Base-by-base conservation (phyloP, 805 yeast species). In the Candida multigemmis region DNA sequence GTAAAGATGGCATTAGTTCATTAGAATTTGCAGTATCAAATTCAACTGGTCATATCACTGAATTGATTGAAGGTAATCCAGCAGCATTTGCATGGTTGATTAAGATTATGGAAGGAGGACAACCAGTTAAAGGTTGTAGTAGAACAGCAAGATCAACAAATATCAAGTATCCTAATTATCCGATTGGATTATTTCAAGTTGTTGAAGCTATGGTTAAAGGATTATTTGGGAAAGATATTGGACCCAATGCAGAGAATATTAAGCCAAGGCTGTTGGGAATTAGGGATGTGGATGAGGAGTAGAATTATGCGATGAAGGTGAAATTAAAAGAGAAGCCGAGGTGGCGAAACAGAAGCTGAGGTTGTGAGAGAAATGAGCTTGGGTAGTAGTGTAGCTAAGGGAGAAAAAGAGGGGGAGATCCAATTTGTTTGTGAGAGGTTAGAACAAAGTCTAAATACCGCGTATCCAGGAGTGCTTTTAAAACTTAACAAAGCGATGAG, bases 141-240 rank as follows among this genome's bases (percentile, higher is more conserved):
- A 66, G 51, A 56, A 40, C 75, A 71, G 78, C 53, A 56, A 32
- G 77, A 63, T 33, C 48, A 50, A 8, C 57, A 42, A 45, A 53
- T 55, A 21, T 80, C 63, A 32, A 73, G 57, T 41, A 44, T 56
- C 36, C 48, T 60, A 31, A 55, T 61, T 27, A 71, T 60, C 35
- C 55, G 60, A 1, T 34, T 61, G 6, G 67, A 69, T 37, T 74
- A 64, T 11, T 25, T 42, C 28, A 28, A 27, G 11, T 25, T 15
- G 12, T 42, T 32, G 23, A 25, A 28, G 26, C 38, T 25, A 29
- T 38, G 27, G 19, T 41, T 38, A 32, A 35, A 34, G 22, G 28
- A 36, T 19, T 37, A 28, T 22, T 38, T 28, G 34, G 47, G 28
- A 15, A 27, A 24, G 10, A 40, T 42, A 15, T 38, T 32, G 38